A percentile compares a stretch with the other conserved stretches of the same genome.
Evolutionary conservation across 768 basidiomycete genomes (phyloP).

Genomic region (Sporobolomyces phaffii): DNA sequence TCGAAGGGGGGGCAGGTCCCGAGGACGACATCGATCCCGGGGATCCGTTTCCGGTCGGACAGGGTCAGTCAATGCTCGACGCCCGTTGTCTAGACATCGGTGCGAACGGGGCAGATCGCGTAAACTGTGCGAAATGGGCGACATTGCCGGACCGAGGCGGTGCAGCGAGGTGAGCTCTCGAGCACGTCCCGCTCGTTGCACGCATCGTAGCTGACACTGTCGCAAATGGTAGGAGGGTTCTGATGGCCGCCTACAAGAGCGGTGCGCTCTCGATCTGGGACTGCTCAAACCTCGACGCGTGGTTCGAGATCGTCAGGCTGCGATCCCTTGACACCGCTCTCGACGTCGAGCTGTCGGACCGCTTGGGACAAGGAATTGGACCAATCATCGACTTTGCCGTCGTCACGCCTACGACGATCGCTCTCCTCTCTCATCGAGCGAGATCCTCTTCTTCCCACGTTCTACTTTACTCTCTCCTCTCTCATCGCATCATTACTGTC

Average conservation of each 20-base stretch:
- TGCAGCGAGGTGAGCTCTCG: not conserved
- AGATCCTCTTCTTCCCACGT: conserved; percentile 6
- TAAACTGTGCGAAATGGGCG: conserved; percentile 20
- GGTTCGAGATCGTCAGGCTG: conserved; percentile 32
- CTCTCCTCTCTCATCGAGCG: not conserved
- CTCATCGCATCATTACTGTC: conserved; percentile 8
- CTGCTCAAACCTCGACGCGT: conserved; percentile 29
- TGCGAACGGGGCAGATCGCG: not conserved
- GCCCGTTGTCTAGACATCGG: no score
- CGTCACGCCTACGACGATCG: not conserved
- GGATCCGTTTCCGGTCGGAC: not conserved
- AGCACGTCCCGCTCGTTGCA: not conserved
- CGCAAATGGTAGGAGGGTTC: conserved; percentile 9
- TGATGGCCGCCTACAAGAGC: conserved; percentile 19
- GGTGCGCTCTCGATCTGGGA: conserved; percentile 30
- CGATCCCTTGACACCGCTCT: conserved; percentile 11
- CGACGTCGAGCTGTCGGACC: not conserved
- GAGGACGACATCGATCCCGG: not conserved
- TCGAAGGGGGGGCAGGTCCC: not conserved
- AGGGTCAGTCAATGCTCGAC: no score
- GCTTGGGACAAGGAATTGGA: conserved; percentile 4
- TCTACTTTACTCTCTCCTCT: conserved; percentile 26
- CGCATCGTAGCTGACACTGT: not conserved
- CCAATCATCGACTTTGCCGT: not conserved
- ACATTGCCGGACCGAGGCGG: not conserved